These are phyloP conservation scores for Clavariopsis aquatica DNA, from an alignment of 495 filamentous ascomycete genomes.

Conservation along the genomic window DNA sequence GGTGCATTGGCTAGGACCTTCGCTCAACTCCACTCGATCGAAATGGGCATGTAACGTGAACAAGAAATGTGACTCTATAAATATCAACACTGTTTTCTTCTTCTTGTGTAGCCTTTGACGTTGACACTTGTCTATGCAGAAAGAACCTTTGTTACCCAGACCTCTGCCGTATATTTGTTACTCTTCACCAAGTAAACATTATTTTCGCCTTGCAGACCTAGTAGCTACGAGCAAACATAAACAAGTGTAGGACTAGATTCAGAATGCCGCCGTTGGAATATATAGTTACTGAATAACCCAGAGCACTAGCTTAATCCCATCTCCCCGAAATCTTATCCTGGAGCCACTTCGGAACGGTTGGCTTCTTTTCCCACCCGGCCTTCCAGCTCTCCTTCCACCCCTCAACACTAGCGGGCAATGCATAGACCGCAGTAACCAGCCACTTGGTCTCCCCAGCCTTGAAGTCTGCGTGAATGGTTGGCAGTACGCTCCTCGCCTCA, in stretches of 20 bases:
- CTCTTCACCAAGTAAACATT: too few species aligned
- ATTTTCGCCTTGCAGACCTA: too few species aligned
- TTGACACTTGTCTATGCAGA: too few species aligned
- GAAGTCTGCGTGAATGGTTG: constrained; percentile 55
- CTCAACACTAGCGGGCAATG: constrained; percentile 32
- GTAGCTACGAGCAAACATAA: too few species aligned
- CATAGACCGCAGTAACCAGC: constrained; percentile 56
- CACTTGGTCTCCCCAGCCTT: constrained; percentile 46
- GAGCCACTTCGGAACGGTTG: constrained; percentile 30
- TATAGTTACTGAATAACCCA: too few species aligned
- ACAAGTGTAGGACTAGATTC: too few species aligned
- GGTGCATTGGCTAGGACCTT: neutral
- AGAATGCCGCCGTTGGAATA: too few species aligned
- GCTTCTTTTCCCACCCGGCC: constrained; percentile 38
- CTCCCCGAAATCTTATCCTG: constrained; percentile 28
- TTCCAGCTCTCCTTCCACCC: constrained; percentile 36
- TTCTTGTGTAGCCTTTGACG: too few species aligned
- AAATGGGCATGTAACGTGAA: neutral
- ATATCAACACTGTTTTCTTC: too few species aligned
- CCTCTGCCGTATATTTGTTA: too few species aligned
- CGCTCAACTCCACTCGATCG: too few species aligned
- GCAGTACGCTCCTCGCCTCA: constrained; percentile 67
- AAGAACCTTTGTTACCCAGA: too few species aligned
- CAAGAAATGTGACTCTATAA: neutral
- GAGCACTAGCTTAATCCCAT: constrained; percentile 20